Conservation (phyloP, 2,329 filamentous ascomycete species). For the Alternaria atra region DNA sequence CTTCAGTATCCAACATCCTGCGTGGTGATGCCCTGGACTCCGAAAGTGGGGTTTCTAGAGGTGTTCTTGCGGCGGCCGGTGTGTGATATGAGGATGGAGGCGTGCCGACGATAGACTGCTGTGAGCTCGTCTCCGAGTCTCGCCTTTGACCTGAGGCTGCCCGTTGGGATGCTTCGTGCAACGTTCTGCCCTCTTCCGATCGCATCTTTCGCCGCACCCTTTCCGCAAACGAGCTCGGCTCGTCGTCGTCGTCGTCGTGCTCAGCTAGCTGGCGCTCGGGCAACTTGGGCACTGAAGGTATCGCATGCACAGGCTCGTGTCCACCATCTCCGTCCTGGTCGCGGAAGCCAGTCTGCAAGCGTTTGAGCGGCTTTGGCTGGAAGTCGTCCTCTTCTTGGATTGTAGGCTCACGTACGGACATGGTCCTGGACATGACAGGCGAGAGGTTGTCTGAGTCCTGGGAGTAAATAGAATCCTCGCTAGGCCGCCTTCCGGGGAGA, state of each 20-base stretch:
- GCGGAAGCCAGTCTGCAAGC: conserved; percentile 65
- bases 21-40: conserved; percentile 26
- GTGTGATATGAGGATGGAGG: conserved; percentile 34
- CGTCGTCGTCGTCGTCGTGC: conserved; percentile 33
- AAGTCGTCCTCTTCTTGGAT: conserved; percentile 59
- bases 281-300: conserved; percentile 40
- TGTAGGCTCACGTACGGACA: conserved; percentile 40
- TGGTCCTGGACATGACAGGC: conserved; percentile 32
- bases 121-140: conserved; percentile 44
- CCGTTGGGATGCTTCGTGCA: conserved; percentile 55
- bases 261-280: conserved; percentile 31
- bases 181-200: conserved; percentile 60
- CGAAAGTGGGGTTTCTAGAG: conserved; percentile 27
- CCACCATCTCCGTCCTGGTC: conserved; percentile 30
- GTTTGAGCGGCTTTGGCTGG: conserved; percentile 62
- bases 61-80: conserved; percentile 30
- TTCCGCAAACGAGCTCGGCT: conserved; percentile 57
- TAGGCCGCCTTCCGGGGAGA: conserved; percentile 26
- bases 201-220: conserved; percentile 61
- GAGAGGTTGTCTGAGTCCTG: conserved; percentile 43
- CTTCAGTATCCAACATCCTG: conserved; percentile 31
- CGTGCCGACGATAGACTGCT: conserved; percentile 32
- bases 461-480: conserved; percentile 45
- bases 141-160: conserved; percentile 30
- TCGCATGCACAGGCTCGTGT: conserved; percentile 57